Conservation (phyloP, 2,329 filamentous ascomycete species). For the Didymella segeticola region DNA sequence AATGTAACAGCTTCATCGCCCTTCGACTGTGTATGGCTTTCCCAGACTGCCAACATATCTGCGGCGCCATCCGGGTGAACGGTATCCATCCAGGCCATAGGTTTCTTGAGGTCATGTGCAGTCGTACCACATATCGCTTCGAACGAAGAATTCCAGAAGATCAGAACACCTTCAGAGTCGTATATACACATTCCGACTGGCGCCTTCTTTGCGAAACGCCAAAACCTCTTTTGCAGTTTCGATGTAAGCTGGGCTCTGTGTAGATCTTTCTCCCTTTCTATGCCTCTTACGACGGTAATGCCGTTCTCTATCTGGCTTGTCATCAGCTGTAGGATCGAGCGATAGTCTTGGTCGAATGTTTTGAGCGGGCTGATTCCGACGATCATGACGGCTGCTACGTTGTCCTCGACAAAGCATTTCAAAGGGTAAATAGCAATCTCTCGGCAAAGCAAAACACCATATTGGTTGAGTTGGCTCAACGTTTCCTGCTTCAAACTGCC, state of each 20-base stretch:
- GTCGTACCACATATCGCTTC: slow-evolving; percentile 68
- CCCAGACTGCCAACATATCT: slow-evolving; percentile 1
- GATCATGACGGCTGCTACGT: slow-evolving; percentile 76
- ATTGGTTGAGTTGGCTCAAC: slow-evolving; percentile 63
- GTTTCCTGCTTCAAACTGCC: not conserved
- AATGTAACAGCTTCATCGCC: slow-evolving; percentile 62
- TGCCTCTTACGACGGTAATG: slow-evolving; percentile 75
- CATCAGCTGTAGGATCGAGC: slow-evolving; percentile 74
- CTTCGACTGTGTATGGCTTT: slow-evolving; percentile 2
- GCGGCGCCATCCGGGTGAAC: slow-evolving; percentile 64
- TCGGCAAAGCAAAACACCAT: slow-evolving; percentile 75
- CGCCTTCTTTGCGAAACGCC: slow-evolving; percentile 80
- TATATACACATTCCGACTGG: slow-evolving; percentile 86
- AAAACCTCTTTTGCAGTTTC: slow-evolving; percentile 76
- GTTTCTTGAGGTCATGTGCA: slow-evolving; percentile 62
- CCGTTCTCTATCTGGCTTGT: slow-evolving; percentile 71
- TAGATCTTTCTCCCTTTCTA: slow-evolving; percentile 82
- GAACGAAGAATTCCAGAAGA: slow-evolving; percentile 80
- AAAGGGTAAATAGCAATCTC: slow-evolving; percentile 78
- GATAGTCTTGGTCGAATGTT: slow-evolving; percentile 80
- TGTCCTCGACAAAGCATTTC: slow-evolving; percentile 74
- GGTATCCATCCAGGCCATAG: slow-evolving; percentile 75
- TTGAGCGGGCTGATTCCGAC: slow-evolving; percentile 77
- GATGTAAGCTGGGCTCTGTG: slow-evolving; percentile 73
- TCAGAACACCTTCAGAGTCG: slow-evolving; percentile 70